A percentile compares a stretch with the other conserved stretches of the same genome.
These are phyloP conservation scores for Zygosaccharomyces sapae DNA, from an alignment of 1,139 yeast genomes.

Conservation along the genomic window DNA sequence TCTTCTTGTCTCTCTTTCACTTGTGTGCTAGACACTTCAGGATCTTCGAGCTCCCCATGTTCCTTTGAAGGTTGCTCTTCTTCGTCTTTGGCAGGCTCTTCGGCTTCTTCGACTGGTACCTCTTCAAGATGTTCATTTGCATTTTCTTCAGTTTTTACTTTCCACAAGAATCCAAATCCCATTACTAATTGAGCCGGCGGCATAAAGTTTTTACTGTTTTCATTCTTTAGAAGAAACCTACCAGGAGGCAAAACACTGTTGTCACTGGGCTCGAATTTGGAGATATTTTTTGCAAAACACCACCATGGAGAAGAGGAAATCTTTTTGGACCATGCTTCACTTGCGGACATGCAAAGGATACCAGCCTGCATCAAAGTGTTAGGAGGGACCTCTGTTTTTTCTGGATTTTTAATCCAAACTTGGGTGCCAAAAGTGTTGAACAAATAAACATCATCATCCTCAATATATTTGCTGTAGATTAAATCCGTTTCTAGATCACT, in stretches of 20 bases:
- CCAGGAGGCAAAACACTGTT: slow-evolving; percentile 64
- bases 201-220: slow-evolving; percentile 52
- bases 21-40: too few species aligned
- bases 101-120: slow-evolving; percentile 8
- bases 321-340: slow-evolving; percentile 87
- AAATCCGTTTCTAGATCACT: slow-evolving; percentile 80
- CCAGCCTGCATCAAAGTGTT: slow-evolving; percentile 89
- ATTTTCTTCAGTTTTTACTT: slow-evolving; percentile 41
- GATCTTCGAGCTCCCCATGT: slow-evolving; percentile 11
- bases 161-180: slow-evolving; percentile 85
- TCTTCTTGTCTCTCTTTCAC: slow-evolving; percentile 2
- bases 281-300: slow-evolving; percentile 59
- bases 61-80: too few species aligned
- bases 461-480: slow-evolving; percentile 72
- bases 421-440: slow-evolving; percentile 70
- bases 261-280: slow-evolving; percentile 60
- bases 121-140: slow-evolving; percentile 17
- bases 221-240: slow-evolving; percentile 51
- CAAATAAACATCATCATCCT: slow-evolving; percentile 66
- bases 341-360: slow-evolving; percentile 68
- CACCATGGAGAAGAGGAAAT: slow-evolving; percentile 82
- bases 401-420: slow-evolving; percentile 76
- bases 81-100: neutral
- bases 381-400: slow-evolving; percentile 55
- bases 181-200: slow-evolving; percentile 83